Evolutionary conservation across 495 filamentous ascomycete genomes (phyloP), one percentile per base, ranked within the genome.

Genomic region (Penicillium bovifimosum): DNA sequence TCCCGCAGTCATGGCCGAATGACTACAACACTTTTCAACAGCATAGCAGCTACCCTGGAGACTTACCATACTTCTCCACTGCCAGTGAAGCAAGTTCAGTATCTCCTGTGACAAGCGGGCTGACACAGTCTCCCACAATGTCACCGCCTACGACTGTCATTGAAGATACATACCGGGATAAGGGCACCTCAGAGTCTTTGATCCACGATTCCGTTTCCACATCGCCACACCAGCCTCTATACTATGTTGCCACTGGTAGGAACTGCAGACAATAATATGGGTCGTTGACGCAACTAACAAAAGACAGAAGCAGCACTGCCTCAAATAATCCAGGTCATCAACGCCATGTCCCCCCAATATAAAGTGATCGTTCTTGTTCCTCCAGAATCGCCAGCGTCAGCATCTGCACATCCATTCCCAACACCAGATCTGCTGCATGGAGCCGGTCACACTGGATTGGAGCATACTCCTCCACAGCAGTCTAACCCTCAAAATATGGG

Each of bases 231-330:
- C 60, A 55, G 42, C 54, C 60, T 10, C 24, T 51, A 40, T 55
- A 60, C 24, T 65, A 65, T 27, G 50, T 57, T 41, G 54, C 56
- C 5, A 63, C 56, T 20, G 62, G 62, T 63, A 17, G 50, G 50
- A 9, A 26, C 2, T 18, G 20, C 29, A 36, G 10, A 16, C 31
- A 2, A 5, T 9, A 24, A 5, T 13, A 32, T 5, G 35, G 9
- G 11, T 5, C 0, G 8, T 2, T 17, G 20, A 56, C 35, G 8
- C 7, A 7, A 13, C 14, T 35, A 4, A 35, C 18, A 29, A 7
- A 27, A 26, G 18, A 2, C n/a, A 64, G 62, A 62, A 49, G 41
- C 28, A 0, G 48, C 59, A 7, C 44, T 64, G 11, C 62, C 62
- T 3, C 59, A 64, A n/a, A 60, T 64, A 2, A 42, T 64, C 16